A percentile compares a stretch with the other conserved stretches of the same genome.
Conservation (phyloP, 2,329 filamentous ascomycete species). For the Conoideocrella luteorostrata region DNA sequence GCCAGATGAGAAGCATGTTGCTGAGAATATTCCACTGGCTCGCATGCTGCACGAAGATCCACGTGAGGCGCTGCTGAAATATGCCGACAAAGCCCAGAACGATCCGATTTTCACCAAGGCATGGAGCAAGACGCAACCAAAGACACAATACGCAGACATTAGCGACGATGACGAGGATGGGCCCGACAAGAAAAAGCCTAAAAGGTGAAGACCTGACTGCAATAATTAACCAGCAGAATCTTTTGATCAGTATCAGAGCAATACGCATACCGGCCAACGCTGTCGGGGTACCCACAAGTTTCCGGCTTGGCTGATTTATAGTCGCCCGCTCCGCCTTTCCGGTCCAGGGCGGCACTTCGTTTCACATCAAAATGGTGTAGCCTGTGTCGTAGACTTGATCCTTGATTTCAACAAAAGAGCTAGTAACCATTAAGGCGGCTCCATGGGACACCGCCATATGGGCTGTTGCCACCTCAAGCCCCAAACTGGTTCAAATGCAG, state of each 20-base stretch:
- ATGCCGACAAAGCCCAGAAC: constrained; percentile 86
- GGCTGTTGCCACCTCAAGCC: no score
- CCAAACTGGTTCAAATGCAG: no score
- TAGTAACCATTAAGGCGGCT: not conserved
- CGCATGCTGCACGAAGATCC: constrained; percentile 96
- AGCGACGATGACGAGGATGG: constrained; percentile 76
- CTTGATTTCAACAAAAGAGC: not conserved
- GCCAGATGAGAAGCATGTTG: constrained; percentile 84
- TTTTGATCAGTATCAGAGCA: not conserved
- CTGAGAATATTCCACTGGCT: constrained; percentile 80
- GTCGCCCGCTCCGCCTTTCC: not conserved
- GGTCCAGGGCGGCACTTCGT: not conserved
- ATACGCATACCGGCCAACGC: not conserved
- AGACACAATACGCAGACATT: constrained; percentile 82
- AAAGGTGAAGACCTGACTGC: constrained; percentile 36
- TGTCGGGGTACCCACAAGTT: not conserved
- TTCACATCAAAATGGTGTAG: not conserved
- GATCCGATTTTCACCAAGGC: constrained; percentile 93
- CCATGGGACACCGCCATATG: no score
- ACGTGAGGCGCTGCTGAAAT: constrained; percentile 86
- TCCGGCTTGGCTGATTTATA: not conserved
- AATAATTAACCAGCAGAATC: no score
- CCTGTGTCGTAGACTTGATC: not conserved
- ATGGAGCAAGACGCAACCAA: constrained; percentile 86
- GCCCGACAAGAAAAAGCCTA: constrained; percentile 59